These are phyloP conservation scores for Diaporthe sp. DNA, from an alignment of 2,329 filamentous ascomycete genomes.

Conservation along the genomic window DNA sequence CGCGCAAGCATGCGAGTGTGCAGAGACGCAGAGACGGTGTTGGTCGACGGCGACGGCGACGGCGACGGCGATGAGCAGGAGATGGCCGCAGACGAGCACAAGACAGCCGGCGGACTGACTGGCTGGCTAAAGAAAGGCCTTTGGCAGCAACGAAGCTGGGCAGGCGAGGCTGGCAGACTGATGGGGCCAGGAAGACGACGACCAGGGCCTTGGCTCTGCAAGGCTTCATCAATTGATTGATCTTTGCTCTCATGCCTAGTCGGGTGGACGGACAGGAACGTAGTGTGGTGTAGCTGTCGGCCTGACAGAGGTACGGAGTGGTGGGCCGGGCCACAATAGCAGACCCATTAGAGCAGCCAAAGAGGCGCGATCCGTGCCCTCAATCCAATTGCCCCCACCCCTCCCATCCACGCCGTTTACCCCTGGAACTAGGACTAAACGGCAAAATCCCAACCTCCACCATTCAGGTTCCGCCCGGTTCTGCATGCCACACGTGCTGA, in stretches of 20 bases:
- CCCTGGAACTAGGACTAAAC: constrained; percentile 25
- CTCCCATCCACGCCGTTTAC: constrained; percentile 6
- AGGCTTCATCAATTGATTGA: neutral
- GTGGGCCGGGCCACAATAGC: neutral
- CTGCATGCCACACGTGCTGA: neutral
- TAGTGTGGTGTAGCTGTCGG: neutral
- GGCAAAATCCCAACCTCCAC: constrained; percentile 4
- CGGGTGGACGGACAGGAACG: neutral
- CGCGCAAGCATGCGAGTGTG: neutral
- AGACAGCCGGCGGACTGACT: neutral
- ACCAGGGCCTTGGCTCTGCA: neutral
- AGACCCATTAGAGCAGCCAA: neutral
- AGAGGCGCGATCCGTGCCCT: constrained; percentile 7
- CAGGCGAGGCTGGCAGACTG: neutral
- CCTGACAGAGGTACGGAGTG: neutral
- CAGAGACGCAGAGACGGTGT: neutral
- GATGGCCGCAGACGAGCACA: neutral
- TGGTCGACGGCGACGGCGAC: neutral
- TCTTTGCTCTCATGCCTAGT: neutral
- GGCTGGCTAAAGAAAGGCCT: neutral
- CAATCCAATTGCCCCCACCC: neutral
- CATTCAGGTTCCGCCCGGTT: neutral
- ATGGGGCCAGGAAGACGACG: neutral
- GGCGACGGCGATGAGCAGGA: neutral
- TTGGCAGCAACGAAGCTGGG: neutral